phyloP scores from a whole-genome alignment of 2,329 filamentous ascomycete species.

The Neofusicoccum laricinum region DNA sequence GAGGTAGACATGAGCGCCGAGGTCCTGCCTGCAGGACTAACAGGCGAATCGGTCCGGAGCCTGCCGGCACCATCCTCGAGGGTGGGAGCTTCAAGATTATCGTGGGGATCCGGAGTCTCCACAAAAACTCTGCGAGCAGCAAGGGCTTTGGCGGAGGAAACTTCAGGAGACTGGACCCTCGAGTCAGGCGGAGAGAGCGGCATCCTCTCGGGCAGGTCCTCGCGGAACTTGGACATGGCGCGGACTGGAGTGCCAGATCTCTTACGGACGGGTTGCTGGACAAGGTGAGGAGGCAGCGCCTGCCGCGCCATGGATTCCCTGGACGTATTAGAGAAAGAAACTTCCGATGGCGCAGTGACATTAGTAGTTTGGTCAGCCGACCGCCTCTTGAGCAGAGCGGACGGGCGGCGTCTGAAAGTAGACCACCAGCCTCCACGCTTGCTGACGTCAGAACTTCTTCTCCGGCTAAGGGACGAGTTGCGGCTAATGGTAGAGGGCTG shows the following conservation, averaged over 20 bases:
- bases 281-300: constrained; percentile 48
- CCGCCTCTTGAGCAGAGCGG: constrained; percentile 63
- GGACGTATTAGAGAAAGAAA: constrained; percentile 78
- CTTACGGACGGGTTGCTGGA: constrained; percentile 43
- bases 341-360: constrained; percentile 61
- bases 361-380: constrained; percentile 46
- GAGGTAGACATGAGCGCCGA: constrained; percentile 66
- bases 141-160: constrained; percentile 45
- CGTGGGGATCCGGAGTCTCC: constrained; percentile 20
- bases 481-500: constrained; percentile 40
- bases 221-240: constrained; percentile 85
- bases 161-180: constrained; percentile 73
- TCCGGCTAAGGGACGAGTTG: constrained; percentile 18
- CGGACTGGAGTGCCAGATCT: constrained; percentile 65
- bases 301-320: constrained; percentile 75
- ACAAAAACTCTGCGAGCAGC: constrained; percentile 30
- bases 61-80: background rate
- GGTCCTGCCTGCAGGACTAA: constrained; percentile 29
- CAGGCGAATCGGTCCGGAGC: constrained; percentile 42
- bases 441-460: constrained; percentile 34
- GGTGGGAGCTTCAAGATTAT: background rate
- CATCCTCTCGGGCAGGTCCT: constrained; percentile 78
- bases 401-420: constrained; percentile 48
- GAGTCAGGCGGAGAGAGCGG: constrained; percentile 84
- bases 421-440: constrained; percentile 35